These are phyloP conservation scores for Daldinia sp. DNA, from an alignment of 2,329 filamentous ascomycete species.

Conservation along the genomic window DNA sequence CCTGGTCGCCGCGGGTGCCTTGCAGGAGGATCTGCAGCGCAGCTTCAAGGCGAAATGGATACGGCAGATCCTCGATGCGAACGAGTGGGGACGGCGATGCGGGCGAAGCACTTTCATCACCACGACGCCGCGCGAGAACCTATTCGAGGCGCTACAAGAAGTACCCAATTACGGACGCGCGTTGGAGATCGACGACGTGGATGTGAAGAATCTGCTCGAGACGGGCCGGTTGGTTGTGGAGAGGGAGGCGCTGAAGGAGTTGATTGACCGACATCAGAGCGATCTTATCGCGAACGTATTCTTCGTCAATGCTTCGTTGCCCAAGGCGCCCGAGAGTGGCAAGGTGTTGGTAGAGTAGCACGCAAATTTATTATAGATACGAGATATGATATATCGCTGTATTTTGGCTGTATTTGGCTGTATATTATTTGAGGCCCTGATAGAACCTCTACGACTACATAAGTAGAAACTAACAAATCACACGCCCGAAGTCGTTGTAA, in stretches of 20 bases:
- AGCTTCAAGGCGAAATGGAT: conserved; percentile 70
- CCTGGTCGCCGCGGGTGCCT: conserved; percentile 49
- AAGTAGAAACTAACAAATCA: background rate
- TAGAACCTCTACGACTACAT: conserved; percentile 11
- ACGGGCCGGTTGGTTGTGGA: conserved; percentile 87
- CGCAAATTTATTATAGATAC: background rate
- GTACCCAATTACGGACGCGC: conserved; percentile 73
- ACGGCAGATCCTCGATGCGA: conserved; percentile 71
- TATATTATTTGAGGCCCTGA: conserved; percentile 19
- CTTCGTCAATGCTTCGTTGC: conserved; percentile 49
- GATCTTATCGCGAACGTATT: conserved; percentile 64
- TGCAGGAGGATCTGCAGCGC: conserved; percentile 58
- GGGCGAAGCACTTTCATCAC: conserved; percentile 83
- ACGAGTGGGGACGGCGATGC: conserved; percentile 72
- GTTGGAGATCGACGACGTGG: conserved; percentile 78
- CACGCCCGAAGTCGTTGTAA: too few species aligned
- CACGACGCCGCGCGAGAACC: conserved; percentile 62
- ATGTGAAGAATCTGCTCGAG: conserved; percentile 94
- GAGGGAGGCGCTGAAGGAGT: conserved; percentile 76
- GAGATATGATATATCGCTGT: background rate
- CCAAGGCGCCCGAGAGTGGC: conserved; percentile 37
- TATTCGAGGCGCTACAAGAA: conserved; percentile 72
- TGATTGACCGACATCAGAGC: conserved; percentile 76
- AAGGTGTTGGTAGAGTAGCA: conserved; percentile 44
- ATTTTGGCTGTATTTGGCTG: conserved; percentile 27